phyloP scores from a whole-genome alignment of 2,329 filamentous ascomycete genomes.

The Zasmidium citrigriseum region DNA sequence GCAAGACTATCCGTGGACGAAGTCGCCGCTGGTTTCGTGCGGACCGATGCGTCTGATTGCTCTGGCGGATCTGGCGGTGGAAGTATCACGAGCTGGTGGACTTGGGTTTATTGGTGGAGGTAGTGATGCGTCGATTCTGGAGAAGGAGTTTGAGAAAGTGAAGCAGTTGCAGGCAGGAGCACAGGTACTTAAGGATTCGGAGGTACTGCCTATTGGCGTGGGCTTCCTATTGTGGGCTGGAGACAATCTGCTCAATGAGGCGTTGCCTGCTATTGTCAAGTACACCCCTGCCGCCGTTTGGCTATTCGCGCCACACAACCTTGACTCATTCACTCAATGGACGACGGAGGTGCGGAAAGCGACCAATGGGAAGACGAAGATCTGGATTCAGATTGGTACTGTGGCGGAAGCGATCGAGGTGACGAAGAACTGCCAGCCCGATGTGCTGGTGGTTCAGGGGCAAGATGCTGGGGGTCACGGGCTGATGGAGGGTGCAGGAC shows the following conservation, averaged over 20 bases:
- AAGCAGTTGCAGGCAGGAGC: constrained; percentile 27
- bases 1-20: constrained; percentile 59
- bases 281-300: constrained; percentile 61
- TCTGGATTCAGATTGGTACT: constrained; percentile 65
- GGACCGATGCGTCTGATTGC: constrained; percentile 71
- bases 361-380: constrained; percentile 42
- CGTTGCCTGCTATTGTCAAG: constrained; percentile 53
- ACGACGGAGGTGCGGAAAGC: constrained; percentile 32
- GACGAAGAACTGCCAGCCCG: constrained; percentile 49
- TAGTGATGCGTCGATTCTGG: constrained; percentile 41
- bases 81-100: constrained; percentile 58
- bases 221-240: constrained; percentile 62
- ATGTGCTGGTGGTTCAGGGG: constrained; percentile 65
- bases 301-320: constrained; percentile 63
- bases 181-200: constrained; percentile 20
- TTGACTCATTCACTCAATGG: constrained; percentile 39
- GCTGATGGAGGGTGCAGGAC: constrained; percentile 54
- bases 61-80: constrained; percentile 57
- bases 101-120: constrained; percentile 50
- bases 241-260: constrained; percentile 41
- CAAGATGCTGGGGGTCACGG: constrained; percentile 67
- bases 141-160: constrained; percentile 31
- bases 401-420: constrained; percentile 57
- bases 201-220: constrained; percentile 55
- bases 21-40: constrained; percentile 58